phyloP scores from a whole-genome alignment of 352 stramenopile genomes.

The Globisporangium lucens region DNA sequence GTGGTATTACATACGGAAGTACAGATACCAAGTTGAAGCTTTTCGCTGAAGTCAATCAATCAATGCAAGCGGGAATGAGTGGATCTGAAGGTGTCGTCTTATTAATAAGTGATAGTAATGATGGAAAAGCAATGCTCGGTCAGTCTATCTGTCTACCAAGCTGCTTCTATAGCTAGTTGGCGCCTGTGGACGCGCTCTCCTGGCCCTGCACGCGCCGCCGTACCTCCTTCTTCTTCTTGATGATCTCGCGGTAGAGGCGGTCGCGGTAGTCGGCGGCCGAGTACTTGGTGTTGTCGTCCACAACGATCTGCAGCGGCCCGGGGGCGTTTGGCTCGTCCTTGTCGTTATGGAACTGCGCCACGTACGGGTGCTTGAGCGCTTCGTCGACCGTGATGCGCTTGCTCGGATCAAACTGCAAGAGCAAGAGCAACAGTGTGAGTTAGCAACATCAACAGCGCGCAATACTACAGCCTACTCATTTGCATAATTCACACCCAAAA shows the following conservation, averaged over 20 bases:
- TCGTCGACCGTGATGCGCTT: conserved; percentile 87
- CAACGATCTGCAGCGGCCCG: conserved; percentile 75
- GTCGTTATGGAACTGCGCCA: conserved; percentile 95
- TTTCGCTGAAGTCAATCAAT: too few relatives aligned
- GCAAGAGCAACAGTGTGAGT: neutral
- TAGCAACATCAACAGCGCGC: too few relatives aligned
- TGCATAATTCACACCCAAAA: conserved; percentile 53
- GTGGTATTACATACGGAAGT: too few relatives aligned
- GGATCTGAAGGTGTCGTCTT: too few relatives aligned
- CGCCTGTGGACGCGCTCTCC: conserved; percentile 6
- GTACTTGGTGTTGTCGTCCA: conserved; percentile 95
- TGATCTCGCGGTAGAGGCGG: conserved; percentile 91
- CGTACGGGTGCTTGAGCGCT: conserved; percentile 91
- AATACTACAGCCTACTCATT: too few relatives aligned
- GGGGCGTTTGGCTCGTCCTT: conserved; percentile 88
- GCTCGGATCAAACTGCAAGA: conserved; percentile 84
- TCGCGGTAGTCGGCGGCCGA: conserved; percentile 92
- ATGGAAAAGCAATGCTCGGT: too few relatives aligned
- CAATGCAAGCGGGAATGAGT: too few relatives aligned
- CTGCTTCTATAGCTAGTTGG: neutral
- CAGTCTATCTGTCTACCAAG: too few relatives aligned
- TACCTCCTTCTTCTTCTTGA: conserved; percentile 91
- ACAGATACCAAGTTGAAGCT: too few relatives aligned
- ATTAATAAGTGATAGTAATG: too few relatives aligned
- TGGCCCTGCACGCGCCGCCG: conserved; percentile 34